Base-by-base conservation (phyloP, 345 rosid genomes). In the Hibiscus trionum region DNA sequence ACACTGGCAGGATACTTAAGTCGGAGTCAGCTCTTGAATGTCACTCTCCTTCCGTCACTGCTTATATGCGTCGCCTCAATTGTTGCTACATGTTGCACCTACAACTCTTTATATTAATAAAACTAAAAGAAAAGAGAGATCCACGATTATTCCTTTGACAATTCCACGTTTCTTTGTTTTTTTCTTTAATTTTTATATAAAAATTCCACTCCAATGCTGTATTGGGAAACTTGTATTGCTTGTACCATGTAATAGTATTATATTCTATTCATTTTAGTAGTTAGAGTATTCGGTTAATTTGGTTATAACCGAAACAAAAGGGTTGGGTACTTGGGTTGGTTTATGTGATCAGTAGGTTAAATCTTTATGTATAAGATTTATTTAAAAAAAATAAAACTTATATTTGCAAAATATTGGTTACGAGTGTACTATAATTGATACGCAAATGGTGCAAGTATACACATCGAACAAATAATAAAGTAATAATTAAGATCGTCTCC, bases 1-100 rank as follows among this genome's bases (percentile, higher is more conserved):
- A 96, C 99, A 0, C 58, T 96, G 76, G 97, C 93, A 10, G 99
- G 99, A 7, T 93, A 78, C 83, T 77, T 96, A 75, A 96, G 98
- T 2, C 71, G 82, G 78, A 84, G 79, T 19, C 80, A n/a, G 78
- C 95, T 96, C 21, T 74, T 96, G 87, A 96, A 96, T 76, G 81
- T 77, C 58, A 93, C 98, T 46, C 95, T 96, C 55, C 82, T 96
- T 56, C 99, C 98, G 58, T 88, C 99, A 0, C 89, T 96, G 52
- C 7, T 93, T 9, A 84, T 93, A 71, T 93, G 95, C 77, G 56
- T 89, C 42, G 66, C 68, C 78, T 96, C 99, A 80, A 96, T 93
- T 72, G 61, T 88, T 47, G 94, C 98, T 70, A 93, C 99, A 71
- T 84, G 86, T 84, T 85, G 72, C 56, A 96, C 98, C 78, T 96